Evolutionary conservation across 768 basidiomycete species (phyloP).

Genomic region (Lactifluus subvellereus): DNA sequence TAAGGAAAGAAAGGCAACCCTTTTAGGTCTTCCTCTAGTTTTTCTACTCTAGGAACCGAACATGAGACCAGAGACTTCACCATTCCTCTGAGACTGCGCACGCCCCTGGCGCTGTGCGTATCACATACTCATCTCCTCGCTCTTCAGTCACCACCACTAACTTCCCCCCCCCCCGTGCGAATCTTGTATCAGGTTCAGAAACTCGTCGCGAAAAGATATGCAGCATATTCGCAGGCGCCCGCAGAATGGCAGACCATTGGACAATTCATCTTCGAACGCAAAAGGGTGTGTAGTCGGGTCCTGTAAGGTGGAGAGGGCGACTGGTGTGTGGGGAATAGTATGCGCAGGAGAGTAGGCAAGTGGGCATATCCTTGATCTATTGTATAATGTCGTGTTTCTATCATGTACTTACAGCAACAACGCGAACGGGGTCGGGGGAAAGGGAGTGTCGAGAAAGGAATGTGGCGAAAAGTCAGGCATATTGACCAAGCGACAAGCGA

Average conservation of each 20-base stretch:
- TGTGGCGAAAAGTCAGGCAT: too few relatives aligned
- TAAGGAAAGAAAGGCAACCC: too few relatives aligned
- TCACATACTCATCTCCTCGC: too few relatives aligned
- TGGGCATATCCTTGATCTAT: background rate
- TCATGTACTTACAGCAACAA: background rate
- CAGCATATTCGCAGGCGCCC: background rate
- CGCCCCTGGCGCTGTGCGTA: too few relatives aligned
- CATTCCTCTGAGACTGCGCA: too few relatives aligned
- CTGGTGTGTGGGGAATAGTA: background rate
- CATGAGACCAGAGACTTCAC: too few relatives aligned
- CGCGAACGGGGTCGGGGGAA: too few relatives aligned
- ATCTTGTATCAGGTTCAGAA: background rate
- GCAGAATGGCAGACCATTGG: background rate
- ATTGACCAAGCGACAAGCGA: background rate
- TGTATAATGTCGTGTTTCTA: background rate
- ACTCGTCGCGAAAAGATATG: background rate
- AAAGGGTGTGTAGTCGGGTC: background rate
- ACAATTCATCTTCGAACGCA: background rate
- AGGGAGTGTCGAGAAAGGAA: background rate
- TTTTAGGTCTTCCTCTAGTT: too few relatives aligned
- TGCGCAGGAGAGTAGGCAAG: background rate
- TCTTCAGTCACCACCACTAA: too few relatives aligned
- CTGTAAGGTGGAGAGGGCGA: background rate
- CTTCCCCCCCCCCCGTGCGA: background rate
- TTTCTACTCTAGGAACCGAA: too few relatives aligned